A percentile compares a stretch with the other conserved stretches of the same genome.
Evolutionary conservation across 306 rosid species (phyloP).

Genomic region (Sophora flavescens): DNA sequence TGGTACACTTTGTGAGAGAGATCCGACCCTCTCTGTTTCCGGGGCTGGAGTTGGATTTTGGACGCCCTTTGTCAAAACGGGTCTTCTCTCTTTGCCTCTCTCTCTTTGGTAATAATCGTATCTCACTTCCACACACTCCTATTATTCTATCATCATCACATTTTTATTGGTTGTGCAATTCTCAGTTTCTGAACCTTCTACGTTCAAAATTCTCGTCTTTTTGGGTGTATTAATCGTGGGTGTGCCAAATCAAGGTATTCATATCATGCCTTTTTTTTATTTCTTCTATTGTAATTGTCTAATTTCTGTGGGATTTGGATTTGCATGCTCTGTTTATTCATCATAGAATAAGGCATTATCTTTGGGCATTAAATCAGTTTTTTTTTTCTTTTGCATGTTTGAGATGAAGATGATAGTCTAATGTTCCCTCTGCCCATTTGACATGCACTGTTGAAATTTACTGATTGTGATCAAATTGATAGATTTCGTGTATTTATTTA

Average conservation of each 20-base stretch:
- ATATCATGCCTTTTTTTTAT: neutral
- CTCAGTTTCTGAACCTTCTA: neutral
- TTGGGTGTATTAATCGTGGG: constrained; percentile 33
- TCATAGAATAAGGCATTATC: constrained; percentile 27
- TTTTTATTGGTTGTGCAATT: neutral
- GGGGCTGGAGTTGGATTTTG: constrained; percentile 46
- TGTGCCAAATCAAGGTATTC: constrained; percentile 38
- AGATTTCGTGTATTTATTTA: constrained; percentile 1
- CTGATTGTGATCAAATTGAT: constrained; percentile 27
- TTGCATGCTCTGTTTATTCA: constrained; percentile 42
- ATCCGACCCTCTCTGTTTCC: constrained; percentile 34
- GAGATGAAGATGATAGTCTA: constrained; percentile 24
- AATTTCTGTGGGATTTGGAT: constrained; percentile 18
- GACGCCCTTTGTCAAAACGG: constrained; percentile 54
- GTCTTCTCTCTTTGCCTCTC: constrained; percentile 46
- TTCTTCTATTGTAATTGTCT: neutral
- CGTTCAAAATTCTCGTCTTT: neutral
- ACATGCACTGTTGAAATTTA: constrained; percentile 34
- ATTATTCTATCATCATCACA: neutral
- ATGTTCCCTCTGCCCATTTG: constrained; percentile 14
- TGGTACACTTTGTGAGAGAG: constrained; percentile 40
- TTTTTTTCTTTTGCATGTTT: constrained; percentile 28
- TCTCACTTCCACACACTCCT: constrained; percentile 8
- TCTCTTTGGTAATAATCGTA: constrained; percentile 54
- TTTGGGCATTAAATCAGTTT: neutral